Base-by-base conservation (phyloP, 2,329 filamentous ascomycete species). In the Alternaria dauci region DNA sequence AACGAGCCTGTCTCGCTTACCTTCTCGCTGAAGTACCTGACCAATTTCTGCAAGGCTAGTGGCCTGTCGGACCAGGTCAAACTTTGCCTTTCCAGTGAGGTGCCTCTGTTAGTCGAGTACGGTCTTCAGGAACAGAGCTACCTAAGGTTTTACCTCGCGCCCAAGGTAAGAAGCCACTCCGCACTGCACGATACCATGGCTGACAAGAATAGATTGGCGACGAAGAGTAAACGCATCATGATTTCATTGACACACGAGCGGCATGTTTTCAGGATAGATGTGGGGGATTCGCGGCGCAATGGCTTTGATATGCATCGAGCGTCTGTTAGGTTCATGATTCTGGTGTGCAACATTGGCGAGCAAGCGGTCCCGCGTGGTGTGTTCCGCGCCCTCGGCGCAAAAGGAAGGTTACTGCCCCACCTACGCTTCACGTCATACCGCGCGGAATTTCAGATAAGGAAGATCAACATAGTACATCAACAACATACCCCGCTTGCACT, bases 31-130 rank as follows among this genome's bases (percentile, higher is more conserved):
- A 99, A 99, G 85, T 99, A 99, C 83, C 90, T 99, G 3, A 92
- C 96, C 86, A 98, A 98, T 87, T 99, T 99, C 85, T 98, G 95
- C 91, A 99, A 99, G 85, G 96, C 96, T 34, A 91, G 93, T 66
- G 89, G 88, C 54, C 85, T 99, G 63, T 94, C 94, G 39, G 84
- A 81, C 70, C 86, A 87, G 69, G 96, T 99, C 81, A 95, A 91
- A 83, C 89, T 99, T 72, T 96, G 91, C 82, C 87, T 99, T 71
- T 98, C 94, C 54, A 94, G 93, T 81, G 95, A 99, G 82, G 94
- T 99, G 52, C 95, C 95, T 28, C 88, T 99, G 69, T 85, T 98
- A 72, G 95, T 99, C 44, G 95, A 99, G 84, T 99, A 98, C 81
- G 85, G 83, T 56, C 82, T 97, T 63, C 85, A 86, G 55, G 95